phyloP scores from a whole-genome alignment of 805 yeast genomes.

The Candida yuanshanica region DNA sequence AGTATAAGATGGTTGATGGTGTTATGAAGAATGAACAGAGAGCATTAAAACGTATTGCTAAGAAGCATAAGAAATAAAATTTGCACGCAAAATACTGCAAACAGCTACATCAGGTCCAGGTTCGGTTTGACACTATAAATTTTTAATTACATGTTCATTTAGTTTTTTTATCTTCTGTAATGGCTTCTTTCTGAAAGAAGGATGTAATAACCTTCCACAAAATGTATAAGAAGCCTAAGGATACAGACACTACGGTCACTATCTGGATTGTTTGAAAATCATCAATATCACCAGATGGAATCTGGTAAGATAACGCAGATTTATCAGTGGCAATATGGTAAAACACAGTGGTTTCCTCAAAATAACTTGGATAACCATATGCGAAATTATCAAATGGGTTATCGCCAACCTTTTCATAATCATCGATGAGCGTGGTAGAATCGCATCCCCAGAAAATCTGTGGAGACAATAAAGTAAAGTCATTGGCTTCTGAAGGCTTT shows the following conservation, averaged over 20 bases:
- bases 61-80: conserved; percentile 71
- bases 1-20: conserved; percentile 99
- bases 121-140: too few relatives aligned
- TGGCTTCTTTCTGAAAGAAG: not conserved
- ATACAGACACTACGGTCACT: conserved; percentile 30
- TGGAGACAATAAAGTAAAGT: conserved; percentile 30
- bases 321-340: conserved; percentile 24
- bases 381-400: conserved; percentile 35
- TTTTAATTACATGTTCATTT: not conserved
- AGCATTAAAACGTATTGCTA: conserved; percentile 83
- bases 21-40: conserved; percentile 95
- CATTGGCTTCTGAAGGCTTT: conserved; percentile 27
- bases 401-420: conserved; percentile 16
- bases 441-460: conserved; percentile 47
- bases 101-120: too few relatives aligned
- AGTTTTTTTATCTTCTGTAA: conserved; percentile 4
- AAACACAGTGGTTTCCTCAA: conserved; percentile 41
- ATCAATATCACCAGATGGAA: conserved; percentile 38
- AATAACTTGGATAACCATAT: conserved; percentile 40
- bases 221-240: conserved; percentile 30
- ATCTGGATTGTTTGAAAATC: conserved; percentile 28
- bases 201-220: conserved; percentile 20
- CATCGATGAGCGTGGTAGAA: conserved; percentile 22
- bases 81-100: too few relatives aligned
- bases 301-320: conserved; percentile 20